A percentile compares a stretch with the other conserved stretches of the same genome.
Evolutionary conservation across 352 stramenopile genomes (phyloP).

Genomic region (Phytophthora tubulina): DNA sequence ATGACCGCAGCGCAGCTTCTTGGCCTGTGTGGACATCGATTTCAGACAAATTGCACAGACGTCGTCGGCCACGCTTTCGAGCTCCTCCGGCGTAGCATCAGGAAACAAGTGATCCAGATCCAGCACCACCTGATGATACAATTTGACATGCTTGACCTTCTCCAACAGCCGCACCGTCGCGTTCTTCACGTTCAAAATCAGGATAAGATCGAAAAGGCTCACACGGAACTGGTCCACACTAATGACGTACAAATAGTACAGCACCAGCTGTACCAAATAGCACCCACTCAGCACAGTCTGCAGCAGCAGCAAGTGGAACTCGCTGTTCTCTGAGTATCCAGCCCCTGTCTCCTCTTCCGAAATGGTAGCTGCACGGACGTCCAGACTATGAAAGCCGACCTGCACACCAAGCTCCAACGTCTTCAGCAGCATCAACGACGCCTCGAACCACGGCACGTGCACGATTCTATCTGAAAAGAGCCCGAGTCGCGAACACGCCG

Average conservation of each 20-base stretch:
- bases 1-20: constrained; percentile 79
- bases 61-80: constrained; percentile 71
- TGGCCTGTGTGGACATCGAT: constrained; percentile 69
- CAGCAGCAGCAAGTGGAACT: constrained; percentile 72
- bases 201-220: constrained; percentile 80
- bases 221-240: constrained; percentile 83
- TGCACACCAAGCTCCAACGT: constrained; percentile 74
- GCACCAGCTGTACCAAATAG: constrained; percentile 75
- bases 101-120: constrained; percentile 75
- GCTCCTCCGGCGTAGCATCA: constrained; percentile 61
- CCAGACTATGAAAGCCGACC: constrained; percentile 72
- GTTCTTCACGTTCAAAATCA: constrained; percentile 88
- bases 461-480: constrained; percentile 66
- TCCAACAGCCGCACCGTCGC: constrained; percentile 72
- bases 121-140: constrained; percentile 78
- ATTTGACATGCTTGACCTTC: constrained; percentile 71
- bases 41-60: constrained; percentile 87
- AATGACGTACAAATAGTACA: constrained; percentile 88
- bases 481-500: constrained; percentile 43
- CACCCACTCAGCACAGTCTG: constrained; percentile 68
- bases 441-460: constrained; percentile 83
- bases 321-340: constrained; percentile 62
- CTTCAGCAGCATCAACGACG: constrained; percentile 71
- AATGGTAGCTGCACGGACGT: constrained; percentile 46
- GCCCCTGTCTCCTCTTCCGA: constrained; percentile 44